Evolutionary conservation across 2,329 filamentous ascomycete species (phyloP).

Genomic region (Gremmenia infestans): DNA sequence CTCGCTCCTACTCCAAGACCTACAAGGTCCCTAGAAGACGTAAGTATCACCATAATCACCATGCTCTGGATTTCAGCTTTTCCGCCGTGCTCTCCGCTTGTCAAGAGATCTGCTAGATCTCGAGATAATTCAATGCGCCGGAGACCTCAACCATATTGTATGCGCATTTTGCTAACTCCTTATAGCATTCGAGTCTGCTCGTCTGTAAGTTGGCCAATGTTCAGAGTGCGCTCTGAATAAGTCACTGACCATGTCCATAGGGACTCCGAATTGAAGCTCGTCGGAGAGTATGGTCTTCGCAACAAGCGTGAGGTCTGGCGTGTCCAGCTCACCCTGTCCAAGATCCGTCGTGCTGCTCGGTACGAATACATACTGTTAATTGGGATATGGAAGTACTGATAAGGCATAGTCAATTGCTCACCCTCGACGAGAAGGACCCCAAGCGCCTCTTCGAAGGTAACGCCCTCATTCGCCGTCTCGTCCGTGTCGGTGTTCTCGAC

Average conservation of each 20-base stretch:
- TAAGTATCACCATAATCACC: constrained; percentile 16
- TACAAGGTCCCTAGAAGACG: constrained; percentile 95
- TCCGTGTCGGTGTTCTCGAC: constrained; percentile 98
- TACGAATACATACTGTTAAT: constrained; percentile 41
- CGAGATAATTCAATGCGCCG: not conserved
- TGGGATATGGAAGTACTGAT: constrained; percentile 9
- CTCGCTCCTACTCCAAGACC: constrained; percentile 93
- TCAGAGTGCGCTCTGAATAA: constrained; percentile 96
- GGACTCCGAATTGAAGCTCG: constrained; percentile 99
- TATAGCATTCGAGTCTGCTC: constrained; percentile 92
- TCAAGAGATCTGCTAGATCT: not conserved
- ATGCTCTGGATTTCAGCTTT: not conserved
- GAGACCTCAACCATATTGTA: not conserved
- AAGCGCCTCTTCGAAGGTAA: constrained; percentile 99
- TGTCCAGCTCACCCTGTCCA: constrained; percentile 98
- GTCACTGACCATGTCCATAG: constrained; percentile 77
- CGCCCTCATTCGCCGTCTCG: constrained; percentile 99
- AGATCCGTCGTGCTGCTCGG: constrained; percentile 99
- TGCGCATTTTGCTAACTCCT: constrained; percentile 34
- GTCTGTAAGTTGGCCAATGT: constrained; percentile 99
- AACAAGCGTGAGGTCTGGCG: constrained; percentile 99
- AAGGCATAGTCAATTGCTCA: constrained; percentile 84
- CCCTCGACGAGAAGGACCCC: constrained; percentile 99
- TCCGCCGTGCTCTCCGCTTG: not conserved
- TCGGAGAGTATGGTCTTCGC: constrained; percentile 98